Base-by-base conservation (phyloP, 176 grass and related monocot species). In the Aegilops longissima region DNA sequence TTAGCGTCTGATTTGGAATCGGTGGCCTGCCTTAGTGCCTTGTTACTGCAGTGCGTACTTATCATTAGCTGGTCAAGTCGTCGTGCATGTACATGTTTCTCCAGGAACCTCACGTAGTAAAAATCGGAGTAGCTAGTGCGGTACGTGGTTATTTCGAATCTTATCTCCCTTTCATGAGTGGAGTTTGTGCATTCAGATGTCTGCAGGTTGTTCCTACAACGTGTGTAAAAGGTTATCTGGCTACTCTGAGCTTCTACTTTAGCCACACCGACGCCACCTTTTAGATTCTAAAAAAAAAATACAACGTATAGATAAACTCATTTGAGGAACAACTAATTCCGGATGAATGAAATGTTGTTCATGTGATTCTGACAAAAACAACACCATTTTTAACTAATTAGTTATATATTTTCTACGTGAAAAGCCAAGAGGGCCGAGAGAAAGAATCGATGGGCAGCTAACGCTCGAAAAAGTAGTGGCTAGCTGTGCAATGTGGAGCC, bases 31-130 rank as follows among this genome's bases (percentile, higher is more conserved):
- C n/a, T n/a, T n/a, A n/a, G n/a, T 59, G 20, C 20, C 84, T 59
- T 58, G 63, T 90, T 83, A 90, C 80, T 84, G 89, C 80, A 87
- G 84, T 69, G 14, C 51, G 4, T n/a, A 17, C 54, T 58, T 18
- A 20, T 20, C 73, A 76, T 54, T 30, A 66, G 40, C 24, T 72
- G 1, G 80, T 70, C 31, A 78, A 79, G 52, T 63, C 47, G 73
- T 31, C 73, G 61, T 54, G 9, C 66, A 49, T 20, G 27, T 42
- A 56, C 66, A 17, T 25, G n/a, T 85, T 58, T 68, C 5, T 76
- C 76, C 9, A 62, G 72, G 64, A 82, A 77, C 12, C 3, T 20
- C 70, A 62, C 36, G 12, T 73, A 16, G 70, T 73, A 81, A 33
- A 86, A 76, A 76, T 33, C 52, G 3, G n/a, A 29, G 17, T 10